Percentiles rank a stretch among this genome's conserved stretches.
These are phyloP conservation scores for Amanita rubescens DNA, from an alignment of 768 basidiomycete genomes.

Conservation along the genomic window DNA sequence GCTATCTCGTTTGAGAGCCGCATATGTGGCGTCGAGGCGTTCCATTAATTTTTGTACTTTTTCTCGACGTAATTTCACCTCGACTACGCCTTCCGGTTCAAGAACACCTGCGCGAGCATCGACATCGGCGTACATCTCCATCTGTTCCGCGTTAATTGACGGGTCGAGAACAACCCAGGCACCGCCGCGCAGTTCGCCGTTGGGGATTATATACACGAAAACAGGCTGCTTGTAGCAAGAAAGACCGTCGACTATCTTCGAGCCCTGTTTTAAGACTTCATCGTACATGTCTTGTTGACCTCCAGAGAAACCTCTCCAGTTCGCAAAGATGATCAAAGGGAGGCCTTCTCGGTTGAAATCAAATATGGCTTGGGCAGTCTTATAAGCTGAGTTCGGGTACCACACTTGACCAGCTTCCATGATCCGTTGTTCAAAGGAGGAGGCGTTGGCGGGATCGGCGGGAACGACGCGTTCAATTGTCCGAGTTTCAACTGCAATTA, in stretches of 20 bases:
- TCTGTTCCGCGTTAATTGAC: conserved; percentile 91
- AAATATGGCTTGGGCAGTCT: conserved; percentile 98
- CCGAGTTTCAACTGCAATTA: conserved; percentile 96
- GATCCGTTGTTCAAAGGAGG: conserved; percentile 94
- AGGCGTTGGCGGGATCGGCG: conserved; percentile 95
- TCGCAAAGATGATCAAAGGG: conserved; percentile 97
- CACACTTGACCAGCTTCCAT: conserved; percentile 99
- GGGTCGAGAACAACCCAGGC: conserved; percentile 99
- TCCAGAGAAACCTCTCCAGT: conserved; percentile 99
- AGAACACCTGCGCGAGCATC: conserved; percentile 94
- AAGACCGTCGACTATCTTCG: conserved; percentile 97
- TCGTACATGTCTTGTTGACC: conserved; percentile 99
- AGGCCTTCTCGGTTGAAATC: conserved; percentile 97
- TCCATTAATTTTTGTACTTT: conserved; percentile 91
- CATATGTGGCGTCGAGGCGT: conserved; percentile 81
- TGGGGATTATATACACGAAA: conserved; percentile 97
- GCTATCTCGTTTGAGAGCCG: conserved; percentile 71
- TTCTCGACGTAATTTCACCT: conserved; percentile 96
- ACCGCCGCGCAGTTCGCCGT: conserved; percentile 97
- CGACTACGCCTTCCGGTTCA: conserved; percentile 95
- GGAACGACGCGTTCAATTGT: conserved; percentile 95
- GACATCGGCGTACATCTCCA: conserved; percentile 99
- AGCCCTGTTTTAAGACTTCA: conserved; percentile 93
- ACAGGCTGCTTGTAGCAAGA: conserved; percentile 96
- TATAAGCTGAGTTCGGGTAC: conserved; percentile 99